Conservation (phyloP, 768 basidiomycete species). For the Lactifluus piperatus region DNA sequence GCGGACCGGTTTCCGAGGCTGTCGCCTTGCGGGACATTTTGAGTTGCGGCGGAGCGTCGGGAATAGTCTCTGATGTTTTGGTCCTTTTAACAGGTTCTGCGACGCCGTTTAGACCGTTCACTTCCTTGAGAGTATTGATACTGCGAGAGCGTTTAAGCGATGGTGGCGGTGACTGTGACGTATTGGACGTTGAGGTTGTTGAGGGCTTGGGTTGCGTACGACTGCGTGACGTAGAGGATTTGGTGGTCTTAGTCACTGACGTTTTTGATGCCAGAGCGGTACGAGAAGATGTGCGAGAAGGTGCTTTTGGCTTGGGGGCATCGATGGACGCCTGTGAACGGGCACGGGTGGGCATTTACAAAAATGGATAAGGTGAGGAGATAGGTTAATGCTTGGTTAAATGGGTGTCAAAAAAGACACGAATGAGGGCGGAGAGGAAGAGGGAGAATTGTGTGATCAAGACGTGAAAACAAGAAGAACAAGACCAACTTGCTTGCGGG, state of each 20-base stretch:
- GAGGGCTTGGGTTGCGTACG: conserved; percentile 1
- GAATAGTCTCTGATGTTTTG: not conserved
- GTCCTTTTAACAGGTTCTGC: conserved; percentile 2
- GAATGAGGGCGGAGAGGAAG: not conserved
- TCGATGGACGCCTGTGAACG: conserved; percentile 14
- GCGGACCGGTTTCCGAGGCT: conserved; percentile 7
- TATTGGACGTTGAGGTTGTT: conserved; percentile 14
- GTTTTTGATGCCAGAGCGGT: not conserved
- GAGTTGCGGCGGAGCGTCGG: not conserved
- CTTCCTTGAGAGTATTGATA: conserved; percentile 11
- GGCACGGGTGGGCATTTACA: conserved; percentile 13
- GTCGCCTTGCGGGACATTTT: conserved; percentile 1
- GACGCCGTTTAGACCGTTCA: conserved; percentile 6
- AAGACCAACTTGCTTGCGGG: too few relatives aligned
- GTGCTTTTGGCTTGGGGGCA: conserved; percentile 7
- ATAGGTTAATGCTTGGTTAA: not conserved
- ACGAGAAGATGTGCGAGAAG: conserved; percentile 15
- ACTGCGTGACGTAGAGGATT: not conserved
- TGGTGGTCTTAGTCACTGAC: not conserved
- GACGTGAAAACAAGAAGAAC: not conserved
- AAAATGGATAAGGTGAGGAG: not conserved
- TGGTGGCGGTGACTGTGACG: conserved; percentile 13
- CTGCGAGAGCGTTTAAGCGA: conserved; percentile 15
- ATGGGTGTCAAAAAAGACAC: not conserved
- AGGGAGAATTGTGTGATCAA: not conserved